Conservation (phyloP, 352 stramenopile genomes). For the Aphanomyces stellatus region DNA sequence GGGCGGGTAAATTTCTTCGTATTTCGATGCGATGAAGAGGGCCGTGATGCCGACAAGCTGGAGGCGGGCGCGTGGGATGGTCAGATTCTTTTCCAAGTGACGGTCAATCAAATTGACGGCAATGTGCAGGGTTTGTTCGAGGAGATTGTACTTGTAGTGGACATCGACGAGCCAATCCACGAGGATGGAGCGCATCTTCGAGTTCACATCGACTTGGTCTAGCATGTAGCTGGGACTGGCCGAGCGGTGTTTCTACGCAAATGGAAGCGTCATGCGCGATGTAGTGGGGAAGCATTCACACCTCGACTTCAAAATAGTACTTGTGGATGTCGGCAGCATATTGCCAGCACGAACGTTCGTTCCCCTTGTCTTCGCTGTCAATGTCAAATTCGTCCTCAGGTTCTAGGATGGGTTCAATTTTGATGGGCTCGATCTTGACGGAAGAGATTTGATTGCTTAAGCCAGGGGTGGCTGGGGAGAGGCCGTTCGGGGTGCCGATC, state of each 20-base stretch:
- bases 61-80: slow-evolving; percentile 77
- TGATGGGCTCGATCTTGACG: not conserved
- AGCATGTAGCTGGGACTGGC: slow-evolving; percentile 63
- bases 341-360: slow-evolving; percentile 57
- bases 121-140: slow-evolving; percentile 76
- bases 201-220: slow-evolving; percentile 96
- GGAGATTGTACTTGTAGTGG: slow-evolving; percentile 73
- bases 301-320: slow-evolving; percentile 62
- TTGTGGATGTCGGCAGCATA: slow-evolving; percentile 78
- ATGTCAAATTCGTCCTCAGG: slow-evolving; percentile 42
- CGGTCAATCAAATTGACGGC: slow-evolving; percentile 76
- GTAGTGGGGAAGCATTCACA: not conserved
- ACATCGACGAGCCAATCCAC: slow-evolving; percentile 98
- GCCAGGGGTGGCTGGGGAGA: not conserved
- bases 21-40: slow-evolving; percentile 96
- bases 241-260: slow-evolving; percentile 45
- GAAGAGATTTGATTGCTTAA: slow-evolving; percentile 1
- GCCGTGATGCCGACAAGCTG: slow-evolving; percentile 95
- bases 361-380: slow-evolving; percentile 57
- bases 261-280: not conserved
- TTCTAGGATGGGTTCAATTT: slow-evolving; percentile 21
- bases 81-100: slow-evolving; percentile 60
- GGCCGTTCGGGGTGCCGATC: not conserved
- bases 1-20: slow-evolving; percentile 96
- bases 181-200: slow-evolving; percentile 98